These are phyloP conservation scores for Tetrahymena borealis DNA, from an alignment of 73 alveolate genomes.

Conservation along the genomic window DNA sequence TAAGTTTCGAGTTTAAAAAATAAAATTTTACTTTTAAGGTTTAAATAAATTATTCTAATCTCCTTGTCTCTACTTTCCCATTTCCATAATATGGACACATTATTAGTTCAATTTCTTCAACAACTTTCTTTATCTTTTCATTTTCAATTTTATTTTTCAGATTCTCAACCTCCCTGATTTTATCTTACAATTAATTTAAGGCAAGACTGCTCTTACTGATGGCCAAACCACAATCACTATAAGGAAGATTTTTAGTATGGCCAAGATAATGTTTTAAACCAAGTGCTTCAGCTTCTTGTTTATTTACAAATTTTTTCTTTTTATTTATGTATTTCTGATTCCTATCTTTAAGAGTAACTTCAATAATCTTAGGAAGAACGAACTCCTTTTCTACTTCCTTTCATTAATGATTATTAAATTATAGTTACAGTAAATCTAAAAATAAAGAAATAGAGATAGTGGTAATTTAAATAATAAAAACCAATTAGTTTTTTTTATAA, in stretches of 20 bases:
- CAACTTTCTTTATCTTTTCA: conserved; percentile 28
- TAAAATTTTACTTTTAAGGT: conserved; percentile 2
- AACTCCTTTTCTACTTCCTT: not conserved
- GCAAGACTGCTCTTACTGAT: conserved; percentile 28
- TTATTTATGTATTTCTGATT: conserved; percentile 8
- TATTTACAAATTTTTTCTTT: conserved; percentile 13
- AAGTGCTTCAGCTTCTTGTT: conserved; percentile 25
- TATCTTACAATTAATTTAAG: conserved; percentile 31
- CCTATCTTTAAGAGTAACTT: conserved; percentile 15
- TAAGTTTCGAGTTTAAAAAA: too few relatives aligned
- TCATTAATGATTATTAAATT: not conserved
- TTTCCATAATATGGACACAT: conserved; percentile 45
- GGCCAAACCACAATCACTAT: conserved; percentile 43
- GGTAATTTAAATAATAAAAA: too few relatives aligned
- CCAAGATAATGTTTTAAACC: conserved; percentile 41
- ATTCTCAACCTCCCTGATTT: conserved; percentile 29
- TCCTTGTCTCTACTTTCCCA: conserved; percentile 18
- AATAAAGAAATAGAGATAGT: too few relatives aligned
- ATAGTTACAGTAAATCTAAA: not conserved
- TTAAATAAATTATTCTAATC: conserved; percentile 24
- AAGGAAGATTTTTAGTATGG: conserved; percentile 35
- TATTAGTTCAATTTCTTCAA: conserved; percentile 31
- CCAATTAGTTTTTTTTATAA: too few relatives aligned
- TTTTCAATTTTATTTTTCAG: conserved; percentile 37
- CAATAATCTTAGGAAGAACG: conserved; percentile 6